Base-by-base conservation (phyloP, 2,329 filamentous ascomycete genomes). In the Myriosclerotinia scirpicola region DNA sequence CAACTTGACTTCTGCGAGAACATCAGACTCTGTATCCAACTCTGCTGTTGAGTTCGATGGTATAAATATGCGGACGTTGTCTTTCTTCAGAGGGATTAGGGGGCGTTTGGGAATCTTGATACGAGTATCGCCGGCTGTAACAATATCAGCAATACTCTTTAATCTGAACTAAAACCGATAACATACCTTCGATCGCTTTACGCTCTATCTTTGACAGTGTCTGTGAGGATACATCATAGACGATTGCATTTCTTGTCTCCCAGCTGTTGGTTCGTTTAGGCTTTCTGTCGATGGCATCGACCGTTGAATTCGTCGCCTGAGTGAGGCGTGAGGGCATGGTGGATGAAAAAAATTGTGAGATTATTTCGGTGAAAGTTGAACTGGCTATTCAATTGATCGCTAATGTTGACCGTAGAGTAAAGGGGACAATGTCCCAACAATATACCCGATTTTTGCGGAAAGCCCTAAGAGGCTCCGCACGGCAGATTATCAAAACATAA, bases 211-310 rank as follows among this genome's bases (percentile, higher is more conserved):
- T 63, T 8, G 7, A 42, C 3, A 63, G 22, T 6, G 4, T 55
- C 22, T 63, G 60, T 44, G 22, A 42, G 26, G 60, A 63, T 22
- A 63, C 48, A 40, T 63, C 60, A 22, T 63, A 63, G 22, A 55
- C 48, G 34, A 63, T 63, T 8, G 60, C 60, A 53, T 54, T 30
- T 7, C 15, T 54, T 1, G 8, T 42, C 9, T 63, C 60, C 60
- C 60, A 63, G 36, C 22, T 54, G 20, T 54, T 63, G 36, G n/a
- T 30, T 54, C 48, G 60, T 63, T 55, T 55, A 11, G 36, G 36
- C 44, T 60, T 60, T 6, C 34, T 50, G 2, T 50, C 58, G 6
- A 20, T 50, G 3, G 14, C 12, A 60, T 60, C 44, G 8, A 20
- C 17, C n/a, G 44, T 26, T 17, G 58, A 15, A 60, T 17, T 38